Conservation (phyloP, 108 stramenopile species). For the Cylindrotheca fusiformis region DNA sequence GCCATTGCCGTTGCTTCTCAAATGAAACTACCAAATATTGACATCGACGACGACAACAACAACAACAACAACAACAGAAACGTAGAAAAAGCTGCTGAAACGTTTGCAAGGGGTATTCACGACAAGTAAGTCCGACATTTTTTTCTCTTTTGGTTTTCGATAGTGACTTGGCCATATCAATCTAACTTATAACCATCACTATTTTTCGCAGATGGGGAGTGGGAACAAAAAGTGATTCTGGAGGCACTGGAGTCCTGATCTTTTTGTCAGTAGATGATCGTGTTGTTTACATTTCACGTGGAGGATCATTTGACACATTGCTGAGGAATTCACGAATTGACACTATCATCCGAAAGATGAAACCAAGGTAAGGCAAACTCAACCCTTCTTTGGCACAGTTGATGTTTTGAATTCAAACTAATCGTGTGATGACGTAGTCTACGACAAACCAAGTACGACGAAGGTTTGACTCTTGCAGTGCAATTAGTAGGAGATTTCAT, state of each 20-base stretch:
- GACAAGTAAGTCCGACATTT: background rate
- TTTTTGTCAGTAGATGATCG: slow-evolving; percentile 50
- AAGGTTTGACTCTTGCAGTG: slow-evolving; percentile 31
- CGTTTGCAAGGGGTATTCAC: slow-evolving; percentile 11
- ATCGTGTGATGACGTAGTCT: too few species aligned
- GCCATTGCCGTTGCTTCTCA: slow-evolving; percentile 29
- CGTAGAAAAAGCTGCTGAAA: slow-evolving; percentile 16
- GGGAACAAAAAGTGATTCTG: slow-evolving; percentile 26
- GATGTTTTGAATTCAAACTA: too few species aligned
- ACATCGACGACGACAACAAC: slow-evolving; percentile 8
- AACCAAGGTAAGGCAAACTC: slow-evolving; percentile 12
- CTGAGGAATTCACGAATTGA: slow-evolving; percentile 40
- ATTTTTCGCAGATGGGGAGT: slow-evolving; percentile 60
- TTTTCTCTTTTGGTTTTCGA: too few species aligned
- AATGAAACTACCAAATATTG: slow-evolving; percentile 9
- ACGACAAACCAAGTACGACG: slow-evolving; percentile 29
- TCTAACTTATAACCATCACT: too few species aligned
- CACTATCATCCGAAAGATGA: slow-evolving; percentile 30
- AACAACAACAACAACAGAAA: background rate
- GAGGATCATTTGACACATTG: slow-evolving; percentile 31
- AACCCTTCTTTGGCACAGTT: too few species aligned
- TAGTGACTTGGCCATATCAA: too few species aligned
- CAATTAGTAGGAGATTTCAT: slow-evolving; percentile 19
- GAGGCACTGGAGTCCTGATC: slow-evolving; percentile 58
- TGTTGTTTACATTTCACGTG: slow-evolving; percentile 47